These are phyloP conservation scores for Arthrobotrys sinensis DNA, from an alignment of 2,329 filamentous ascomycete genomes.

Conservation along the genomic window DNA sequence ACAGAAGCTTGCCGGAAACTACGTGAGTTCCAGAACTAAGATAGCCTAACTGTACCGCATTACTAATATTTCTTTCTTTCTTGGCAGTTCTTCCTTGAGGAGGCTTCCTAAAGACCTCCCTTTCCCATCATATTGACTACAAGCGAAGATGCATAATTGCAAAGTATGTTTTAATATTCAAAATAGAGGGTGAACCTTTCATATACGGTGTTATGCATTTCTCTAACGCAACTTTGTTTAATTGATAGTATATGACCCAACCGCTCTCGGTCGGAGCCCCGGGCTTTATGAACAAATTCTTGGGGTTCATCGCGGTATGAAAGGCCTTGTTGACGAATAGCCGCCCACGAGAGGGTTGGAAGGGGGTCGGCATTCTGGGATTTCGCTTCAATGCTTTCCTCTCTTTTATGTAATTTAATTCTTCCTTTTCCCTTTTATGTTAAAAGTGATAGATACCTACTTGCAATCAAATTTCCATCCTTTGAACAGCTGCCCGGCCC, in stretches of 20 bases:
- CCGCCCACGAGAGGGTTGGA: not conserved
- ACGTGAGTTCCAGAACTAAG: slow-evolving; percentile 73
- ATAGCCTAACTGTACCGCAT: slow-evolving; percentile 9
- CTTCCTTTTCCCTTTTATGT: slow-evolving; percentile 22
- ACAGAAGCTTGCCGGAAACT: slow-evolving; percentile 94
- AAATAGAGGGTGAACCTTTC: not conserved
- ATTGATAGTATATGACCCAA: slow-evolving; percentile 1
- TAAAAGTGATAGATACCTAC: slow-evolving; percentile 61
- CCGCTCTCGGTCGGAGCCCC: not conserved
- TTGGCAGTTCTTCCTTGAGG: slow-evolving; percentile 91
- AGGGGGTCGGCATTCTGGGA: not conserved
- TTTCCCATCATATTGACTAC: slow-evolving; percentile 14
- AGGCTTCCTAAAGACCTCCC: slow-evolving; percentile 73
- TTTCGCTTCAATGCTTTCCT: slow-evolving; percentile 3
- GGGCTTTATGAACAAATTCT: not conserved
- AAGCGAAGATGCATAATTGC: slow-evolving; percentile 39
- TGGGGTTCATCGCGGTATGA: slow-evolving; percentile 9
- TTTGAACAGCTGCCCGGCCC: not conserved
- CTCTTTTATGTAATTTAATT: slow-evolving; percentile 50
- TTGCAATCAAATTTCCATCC: slow-evolving; percentile 46
- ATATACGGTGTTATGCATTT: too few relatives aligned
- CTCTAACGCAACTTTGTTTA: not conserved
- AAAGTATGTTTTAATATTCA: slow-evolving; percentile 15
- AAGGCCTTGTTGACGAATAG: slow-evolving; percentile 13
- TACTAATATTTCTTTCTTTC: slow-evolving; percentile 37